phyloP scores from a whole-genome alignment of 441 rosid species.

The Euphorbia schlechtendalii region DNA sequence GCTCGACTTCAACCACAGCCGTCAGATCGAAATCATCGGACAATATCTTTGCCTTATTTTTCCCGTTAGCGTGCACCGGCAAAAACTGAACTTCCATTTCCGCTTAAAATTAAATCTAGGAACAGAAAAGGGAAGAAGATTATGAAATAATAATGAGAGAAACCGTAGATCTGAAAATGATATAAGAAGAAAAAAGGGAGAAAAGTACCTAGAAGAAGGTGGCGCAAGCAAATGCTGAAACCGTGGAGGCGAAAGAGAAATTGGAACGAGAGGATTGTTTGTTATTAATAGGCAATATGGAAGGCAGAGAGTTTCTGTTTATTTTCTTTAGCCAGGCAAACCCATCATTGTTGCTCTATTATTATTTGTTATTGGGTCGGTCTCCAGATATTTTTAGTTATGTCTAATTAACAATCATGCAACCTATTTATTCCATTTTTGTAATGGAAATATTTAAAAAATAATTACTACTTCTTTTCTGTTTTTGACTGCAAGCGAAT shows the following conservation, averaged over 20 bases:
- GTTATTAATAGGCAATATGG: slow-evolving; percentile 7
- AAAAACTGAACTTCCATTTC: slow-evolving; percentile 11
- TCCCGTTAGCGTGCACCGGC: slow-evolving; percentile 12
- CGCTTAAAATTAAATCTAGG: not conserved
- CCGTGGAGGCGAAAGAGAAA: not conserved
- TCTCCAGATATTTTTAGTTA: too few species aligned
- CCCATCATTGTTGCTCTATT: too few species aligned
- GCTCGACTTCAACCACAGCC: slow-evolving; percentile 32
- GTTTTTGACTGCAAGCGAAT: too few species aligned
- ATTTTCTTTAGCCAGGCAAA: too few species aligned
- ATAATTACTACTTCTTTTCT: too few species aligned
- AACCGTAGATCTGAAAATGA: slow-evolving; percentile 2
- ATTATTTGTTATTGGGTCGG: too few species aligned
- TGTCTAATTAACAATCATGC: too few species aligned
- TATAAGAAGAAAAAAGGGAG: not conserved
- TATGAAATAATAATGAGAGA: not conserved
- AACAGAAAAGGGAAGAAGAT: not conserved
- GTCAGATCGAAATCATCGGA: slow-evolving; percentile 38
- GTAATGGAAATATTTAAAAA: too few species aligned
- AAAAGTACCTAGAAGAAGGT: not conserved
- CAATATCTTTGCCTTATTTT: slow-evolving; percentile 21
- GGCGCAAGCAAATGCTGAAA: not conserved
- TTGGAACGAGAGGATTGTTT: not conserved
- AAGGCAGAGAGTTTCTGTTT: not conserved
- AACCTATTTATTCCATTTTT: too few species aligned